A percentile compares a stretch with the other conserved stretches of the same genome.
These are phyloP conservation scores for Pestalotiopsis sp. DNA, from an alignment of 2,329 filamentous ascomycete species.

Conservation along the genomic window DNA sequence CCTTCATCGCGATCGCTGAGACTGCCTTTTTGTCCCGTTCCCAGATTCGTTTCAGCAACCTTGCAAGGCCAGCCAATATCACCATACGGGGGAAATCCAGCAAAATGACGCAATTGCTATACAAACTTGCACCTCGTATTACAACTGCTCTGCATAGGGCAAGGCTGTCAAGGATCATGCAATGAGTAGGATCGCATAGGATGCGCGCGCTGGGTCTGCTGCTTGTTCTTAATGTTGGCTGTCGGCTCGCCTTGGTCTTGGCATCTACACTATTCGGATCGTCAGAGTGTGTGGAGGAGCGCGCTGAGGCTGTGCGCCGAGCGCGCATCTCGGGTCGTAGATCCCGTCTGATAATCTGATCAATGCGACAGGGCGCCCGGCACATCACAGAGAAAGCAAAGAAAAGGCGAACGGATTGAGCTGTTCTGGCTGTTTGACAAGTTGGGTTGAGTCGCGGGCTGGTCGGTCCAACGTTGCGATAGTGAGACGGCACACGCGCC, in stretches of 20 bases:
- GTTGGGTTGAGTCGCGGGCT: not conserved
- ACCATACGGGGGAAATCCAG: too few relatives aligned
- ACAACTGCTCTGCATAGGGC: too few relatives aligned
- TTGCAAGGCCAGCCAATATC: not conserved
- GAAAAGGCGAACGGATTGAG: not conserved
- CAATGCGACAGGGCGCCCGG: slow-evolving; percentile 6
- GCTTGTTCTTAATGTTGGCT: too few relatives aligned
- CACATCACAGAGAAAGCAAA: not conserved
- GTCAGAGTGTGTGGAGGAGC: not conserved
- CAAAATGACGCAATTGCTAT: too few relatives aligned
- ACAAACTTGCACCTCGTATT: too few relatives aligned
- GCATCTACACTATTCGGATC: not conserved
- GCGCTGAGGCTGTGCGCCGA: not conserved
- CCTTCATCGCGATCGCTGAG: not conserved
- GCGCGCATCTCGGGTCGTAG: not conserved
- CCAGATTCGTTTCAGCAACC: not conserved
- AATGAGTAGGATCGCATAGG: too few relatives aligned
- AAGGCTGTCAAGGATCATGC: too few relatives aligned
- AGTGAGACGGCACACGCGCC: not conserved
- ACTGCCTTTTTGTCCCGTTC: not conserved
- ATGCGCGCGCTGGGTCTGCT: too few relatives aligned
- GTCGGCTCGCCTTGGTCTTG: too few relatives aligned
- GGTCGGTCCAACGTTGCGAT: not conserved
- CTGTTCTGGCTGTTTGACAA: not conserved
- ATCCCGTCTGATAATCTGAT: slow-evolving; percentile 12